These are phyloP conservation scores for Neonectria punicea DNA, from an alignment of 2,329 filamentous ascomycete species.

Conservation along the genomic window DNA sequence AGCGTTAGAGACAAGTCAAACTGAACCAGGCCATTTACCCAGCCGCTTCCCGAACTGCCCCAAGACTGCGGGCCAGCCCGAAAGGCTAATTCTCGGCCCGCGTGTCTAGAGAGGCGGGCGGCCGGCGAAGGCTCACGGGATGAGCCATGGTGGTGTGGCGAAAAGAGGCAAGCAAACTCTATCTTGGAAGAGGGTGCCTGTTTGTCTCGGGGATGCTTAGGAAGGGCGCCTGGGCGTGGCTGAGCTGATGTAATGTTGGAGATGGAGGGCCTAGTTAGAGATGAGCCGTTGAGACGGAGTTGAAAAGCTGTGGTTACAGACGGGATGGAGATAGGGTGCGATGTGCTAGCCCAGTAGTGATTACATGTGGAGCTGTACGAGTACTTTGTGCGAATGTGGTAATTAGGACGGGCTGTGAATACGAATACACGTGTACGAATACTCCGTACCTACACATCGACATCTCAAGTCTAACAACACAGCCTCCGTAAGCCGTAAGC, in stretches of 20 bases:
- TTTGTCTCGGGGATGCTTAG: background rate
- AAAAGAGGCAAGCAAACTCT: background rate
- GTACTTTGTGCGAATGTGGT: too few species aligned
- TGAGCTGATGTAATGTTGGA: background rate
- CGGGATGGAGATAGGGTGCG: background rate
- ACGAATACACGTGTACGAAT: background rate
- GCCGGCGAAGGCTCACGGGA: background rate
- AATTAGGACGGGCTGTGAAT: too few species aligned
- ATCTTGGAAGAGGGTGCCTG: background rate
- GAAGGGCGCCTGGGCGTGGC: background rate
- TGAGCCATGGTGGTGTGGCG: conserved; percentile 1
- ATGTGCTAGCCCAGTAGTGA: too few species aligned
- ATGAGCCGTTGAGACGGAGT: background rate
- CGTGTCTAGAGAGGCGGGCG: background rate
- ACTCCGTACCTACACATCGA: background rate
- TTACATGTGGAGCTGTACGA: too few species aligned
- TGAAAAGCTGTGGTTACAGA: background rate
- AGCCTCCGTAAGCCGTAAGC: too few species aligned
- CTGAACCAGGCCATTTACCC: background rate
- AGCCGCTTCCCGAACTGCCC: background rate
- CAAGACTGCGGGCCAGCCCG: conserved; percentile 11
- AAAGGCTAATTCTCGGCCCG: conserved; percentile 16
- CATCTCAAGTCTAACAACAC: too few species aligned
- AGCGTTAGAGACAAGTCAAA: background rate
- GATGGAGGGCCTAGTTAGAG: background rate